These are phyloP conservation scores for Spergularia marina DNA, from an alignment of 148 eudicot species.

Conservation along the genomic window DNA sequence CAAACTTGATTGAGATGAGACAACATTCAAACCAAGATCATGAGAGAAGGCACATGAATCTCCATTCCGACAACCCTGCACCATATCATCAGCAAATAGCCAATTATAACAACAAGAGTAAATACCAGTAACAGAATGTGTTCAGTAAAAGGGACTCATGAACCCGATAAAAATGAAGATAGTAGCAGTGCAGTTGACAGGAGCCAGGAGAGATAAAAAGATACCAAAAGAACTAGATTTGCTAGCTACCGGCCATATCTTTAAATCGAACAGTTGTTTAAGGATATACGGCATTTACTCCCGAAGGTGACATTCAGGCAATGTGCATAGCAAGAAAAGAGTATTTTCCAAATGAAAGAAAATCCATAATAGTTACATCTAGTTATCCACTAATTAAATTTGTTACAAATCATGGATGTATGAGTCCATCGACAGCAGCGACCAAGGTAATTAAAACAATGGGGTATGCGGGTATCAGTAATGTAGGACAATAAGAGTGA, in stretches of 20 bases:
- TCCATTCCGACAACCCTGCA: conserved; percentile 91
- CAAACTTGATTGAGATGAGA: conserved; percentile 29
- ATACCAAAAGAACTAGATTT: too few species aligned
- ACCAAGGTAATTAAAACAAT: neutral
- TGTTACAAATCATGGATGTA: neutral
- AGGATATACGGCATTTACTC: too few species aligned
- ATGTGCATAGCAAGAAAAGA: neutral
- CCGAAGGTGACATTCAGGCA: neutral
- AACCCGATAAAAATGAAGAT: neutral
- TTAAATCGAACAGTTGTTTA: neutral
- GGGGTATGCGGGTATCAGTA: neutral
- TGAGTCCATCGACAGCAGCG: neutral
- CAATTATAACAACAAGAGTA: neutral
- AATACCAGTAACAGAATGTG: conserved; percentile 9
- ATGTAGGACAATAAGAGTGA: neutral
- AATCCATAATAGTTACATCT: neutral
- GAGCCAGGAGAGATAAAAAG: neutral
- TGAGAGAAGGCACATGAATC: conserved; percentile 69
- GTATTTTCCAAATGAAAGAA: neutral
- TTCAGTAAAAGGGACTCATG: neutral
- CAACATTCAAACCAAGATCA: conserved; percentile 36
- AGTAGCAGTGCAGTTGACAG: neutral
- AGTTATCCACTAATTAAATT: neutral
- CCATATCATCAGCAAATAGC: conserved; percentile 2
- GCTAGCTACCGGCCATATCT: too few species aligned